These are phyloP conservation scores for Candida sphagnicola DNA, from an alignment of 805 yeast genomes.

Conservation along the genomic window DNA sequence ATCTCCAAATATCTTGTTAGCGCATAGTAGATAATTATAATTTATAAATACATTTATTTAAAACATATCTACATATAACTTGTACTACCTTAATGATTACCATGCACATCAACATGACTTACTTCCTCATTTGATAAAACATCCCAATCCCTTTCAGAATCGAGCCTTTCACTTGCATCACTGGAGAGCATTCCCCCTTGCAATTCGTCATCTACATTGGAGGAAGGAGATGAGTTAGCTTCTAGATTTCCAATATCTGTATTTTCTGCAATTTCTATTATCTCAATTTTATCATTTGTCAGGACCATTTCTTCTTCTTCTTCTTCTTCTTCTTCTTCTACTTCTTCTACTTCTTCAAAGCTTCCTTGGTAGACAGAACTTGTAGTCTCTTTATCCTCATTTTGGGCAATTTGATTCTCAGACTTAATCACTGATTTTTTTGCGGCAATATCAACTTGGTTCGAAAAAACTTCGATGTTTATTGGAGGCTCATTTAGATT, in stretches of 20 bases:
- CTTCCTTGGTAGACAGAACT: background rate
- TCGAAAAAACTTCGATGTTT: background rate
- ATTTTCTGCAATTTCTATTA: background rate
- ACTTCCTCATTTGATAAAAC: background rate
- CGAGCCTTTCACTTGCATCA: background rate
- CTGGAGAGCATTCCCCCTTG: background rate
- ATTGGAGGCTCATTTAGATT: background rate
- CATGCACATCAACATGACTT: background rate
- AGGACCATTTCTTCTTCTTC: conserved; percentile 1
- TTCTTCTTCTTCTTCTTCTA: background rate
- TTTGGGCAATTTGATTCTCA: background rate
- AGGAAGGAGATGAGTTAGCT: conserved; percentile 4
- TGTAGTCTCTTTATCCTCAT: no score
- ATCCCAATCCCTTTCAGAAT: background rate
- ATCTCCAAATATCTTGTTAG: no score
- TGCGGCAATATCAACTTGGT: background rate
- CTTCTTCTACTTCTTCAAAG: conserved; percentile 2
- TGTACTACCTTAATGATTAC: background rate
- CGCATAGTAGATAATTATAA: no score
- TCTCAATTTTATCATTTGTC: background rate
- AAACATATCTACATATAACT: no score
- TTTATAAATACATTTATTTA: no score
- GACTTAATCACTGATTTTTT: background rate
- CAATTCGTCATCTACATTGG: background rate
- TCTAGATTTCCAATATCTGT: conserved; percentile 20